Evolutionary conservation across 495 filamentous ascomycete species (phyloP), one percentile per base, ranked within the genome.

Genomic region (Pseudoneurospora amorphoporcata): DNA sequence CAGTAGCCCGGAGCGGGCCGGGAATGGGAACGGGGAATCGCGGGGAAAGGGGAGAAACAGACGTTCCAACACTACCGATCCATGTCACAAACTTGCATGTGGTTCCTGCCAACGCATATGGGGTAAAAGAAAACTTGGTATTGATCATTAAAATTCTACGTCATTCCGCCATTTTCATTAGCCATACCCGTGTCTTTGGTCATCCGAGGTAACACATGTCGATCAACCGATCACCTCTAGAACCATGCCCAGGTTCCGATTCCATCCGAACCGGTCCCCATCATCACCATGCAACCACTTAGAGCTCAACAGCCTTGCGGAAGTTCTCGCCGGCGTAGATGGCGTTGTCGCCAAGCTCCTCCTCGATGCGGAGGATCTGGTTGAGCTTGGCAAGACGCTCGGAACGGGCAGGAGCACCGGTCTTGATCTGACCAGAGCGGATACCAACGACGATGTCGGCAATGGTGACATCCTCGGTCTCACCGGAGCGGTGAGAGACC

Each of bases 351-450:
- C 94, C 95, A 71, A 99, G 91, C 88, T 99, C 96, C 87, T 99
- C 96, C 90, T 98, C 96, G 77, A 99, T 99, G 79, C 96, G 91
- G 82, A 99, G 93, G 82, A 99, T 98, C 87, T 98, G 96, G 91
- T 99, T 99, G 78, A 99, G 92, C 90, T 99, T 99, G 78, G 96
- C 95, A 74, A 98, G 88, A 86, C 96, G 94, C 89, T 99, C 96
- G 71, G 94, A 98, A 76, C 96, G 88, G 81, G 90, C 90, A 73
- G 95, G 95, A 72, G 95, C 95, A 89, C 95, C 96, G 76, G 95
- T 98, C 92, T 99, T 98, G 90, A 98, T 98, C 88, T 99, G 93
- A 75, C 96, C 96, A 76, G 94, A 86, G 76, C 96, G 92, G 77
- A 98, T 90, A 84, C 96, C 95, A 76, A 98, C 95, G 73, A 94